These are phyloP conservation scores for Corrigiola litoralis DNA, from an alignment of 179 eudicot genomes.

Conservation along the genomic window DNA sequence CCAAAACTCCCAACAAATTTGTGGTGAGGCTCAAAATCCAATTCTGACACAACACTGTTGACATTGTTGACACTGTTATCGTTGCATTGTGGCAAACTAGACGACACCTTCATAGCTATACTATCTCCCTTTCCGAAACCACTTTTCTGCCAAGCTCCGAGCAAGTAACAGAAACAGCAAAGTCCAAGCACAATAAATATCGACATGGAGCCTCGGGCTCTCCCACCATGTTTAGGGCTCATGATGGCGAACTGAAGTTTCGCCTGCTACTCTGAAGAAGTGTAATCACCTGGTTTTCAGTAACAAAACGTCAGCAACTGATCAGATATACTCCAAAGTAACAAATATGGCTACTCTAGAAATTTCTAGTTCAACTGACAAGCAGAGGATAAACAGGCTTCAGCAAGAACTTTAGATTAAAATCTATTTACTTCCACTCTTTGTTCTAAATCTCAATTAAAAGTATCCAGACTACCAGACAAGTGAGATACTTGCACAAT, in stretches of 20 bases:
- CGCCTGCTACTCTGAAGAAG: not conserved
- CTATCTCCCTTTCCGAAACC: slow-evolving; percentile 56
- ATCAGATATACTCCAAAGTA: too few relatives aligned
- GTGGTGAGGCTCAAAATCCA: slow-evolving; percentile 55
- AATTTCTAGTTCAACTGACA: too few relatives aligned
- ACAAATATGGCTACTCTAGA: too few relatives aligned
- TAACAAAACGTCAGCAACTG: slow-evolving; percentile 15
- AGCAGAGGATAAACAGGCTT: too few relatives aligned
- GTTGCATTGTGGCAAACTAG: slow-evolving; percentile 18
- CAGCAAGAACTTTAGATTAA: too few relatives aligned
- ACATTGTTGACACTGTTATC: slow-evolving; percentile 29
- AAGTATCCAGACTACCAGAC: too few relatives aligned
- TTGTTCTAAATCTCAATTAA: too few relatives aligned
- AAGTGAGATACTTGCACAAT: too few relatives aligned
- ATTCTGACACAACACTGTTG: slow-evolving; percentile 19
- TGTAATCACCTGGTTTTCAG: slow-evolving; percentile 1
- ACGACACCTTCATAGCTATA: slow-evolving; percentile 33
- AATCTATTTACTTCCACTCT: too few relatives aligned
- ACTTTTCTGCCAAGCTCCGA: slow-evolving; percentile 57
- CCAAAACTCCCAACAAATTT: slow-evolving; percentile 30
- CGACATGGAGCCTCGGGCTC: slow-evolving; percentile 37
- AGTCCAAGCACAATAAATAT: slow-evolving; percentile 46
- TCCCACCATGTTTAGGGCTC: slow-evolving; percentile 40
- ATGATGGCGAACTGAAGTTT: slow-evolving; percentile 20
- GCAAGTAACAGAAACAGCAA: slow-evolving; percentile 54